Evolutionary conservation across 371 early-diverging fungal genomes (phyloP).

Genomic region (Rhizopus delemar): DNA sequence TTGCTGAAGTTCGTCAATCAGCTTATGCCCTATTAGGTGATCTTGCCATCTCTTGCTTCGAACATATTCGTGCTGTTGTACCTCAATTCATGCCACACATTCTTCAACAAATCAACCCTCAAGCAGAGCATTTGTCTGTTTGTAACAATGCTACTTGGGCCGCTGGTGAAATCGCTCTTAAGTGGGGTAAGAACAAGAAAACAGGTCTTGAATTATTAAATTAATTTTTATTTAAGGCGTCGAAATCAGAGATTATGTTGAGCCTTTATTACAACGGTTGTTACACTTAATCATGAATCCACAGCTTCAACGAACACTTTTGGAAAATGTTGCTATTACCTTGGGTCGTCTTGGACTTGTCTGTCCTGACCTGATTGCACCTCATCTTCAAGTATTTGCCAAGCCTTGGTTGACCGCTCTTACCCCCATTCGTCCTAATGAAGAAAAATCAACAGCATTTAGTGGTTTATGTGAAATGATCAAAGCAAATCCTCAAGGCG

Average conservation of each 20-base stretch:
- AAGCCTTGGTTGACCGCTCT: constrained; percentile 76
- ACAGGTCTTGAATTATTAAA: too few relatives aligned
- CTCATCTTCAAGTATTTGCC: constrained; percentile 74
- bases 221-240: constrained; percentile 31
- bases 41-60: constrained; percentile 80
- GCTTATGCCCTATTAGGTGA: constrained; percentile 94
- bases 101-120: constrained; percentile 70
- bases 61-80: constrained; percentile 72
- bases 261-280: constrained; percentile 77
- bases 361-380: constrained; percentile 77
- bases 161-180: constrained; percentile 88
- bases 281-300: constrained; percentile 75
- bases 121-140: constrained; percentile 66
- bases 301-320: constrained; percentile 68
- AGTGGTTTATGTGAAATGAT: constrained; percentile 90
- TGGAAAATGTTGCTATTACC: constrained; percentile 94
- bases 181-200: constrained; percentile 47
- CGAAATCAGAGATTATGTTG: constrained; percentile 74
- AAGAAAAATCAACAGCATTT: constrained; percentile 94
- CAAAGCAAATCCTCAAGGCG: constrained; percentile 81
- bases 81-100: constrained; percentile 75
- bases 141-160: constrained; percentile 96
- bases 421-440: constrained; percentile 77
- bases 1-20: constrained; percentile 86
- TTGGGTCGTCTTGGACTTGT: constrained; percentile 89